A percentile compares a stretch with the other conserved stretches of the same genome.
phyloP scores from a whole-genome alignment of 306 rosid species.

The Lathyrus tuberosus region DNA sequence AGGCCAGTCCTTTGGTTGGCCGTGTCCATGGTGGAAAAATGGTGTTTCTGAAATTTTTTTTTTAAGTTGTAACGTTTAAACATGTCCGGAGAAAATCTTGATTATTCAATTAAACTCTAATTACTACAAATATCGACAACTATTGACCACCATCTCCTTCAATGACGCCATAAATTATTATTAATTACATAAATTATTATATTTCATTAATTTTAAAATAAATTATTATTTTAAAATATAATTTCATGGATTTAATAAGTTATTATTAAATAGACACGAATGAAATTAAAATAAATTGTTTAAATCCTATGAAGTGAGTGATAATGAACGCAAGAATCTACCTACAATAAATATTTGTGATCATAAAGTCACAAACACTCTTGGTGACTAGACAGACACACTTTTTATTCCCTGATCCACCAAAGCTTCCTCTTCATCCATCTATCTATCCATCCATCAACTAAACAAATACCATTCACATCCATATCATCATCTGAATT shows the following conservation, averaged over 20 bases:
- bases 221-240: neutral
- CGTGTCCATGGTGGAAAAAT: no score
- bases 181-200: no score
- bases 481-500: neutral
- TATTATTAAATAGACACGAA: no score
- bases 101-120: no score
- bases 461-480: slow-evolving; percentile 6
- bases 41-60: no score
- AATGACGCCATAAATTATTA: no score
- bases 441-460: slow-evolving; percentile 2
- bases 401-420: slow-evolving; percentile 12
- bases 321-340: neutral
- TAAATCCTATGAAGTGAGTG: neutral
- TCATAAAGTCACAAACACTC: neutral
- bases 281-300: neutral
- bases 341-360: neutral
- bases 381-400: slow-evolving; percentile 6
- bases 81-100: no score
- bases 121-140: no score
- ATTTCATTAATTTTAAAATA: no score
- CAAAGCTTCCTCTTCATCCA: neutral
- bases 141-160: no score
- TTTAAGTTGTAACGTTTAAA: no score
- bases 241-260: neutral
- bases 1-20: no score